Percentiles rank a stretch among this genome's conserved stretches.
Conservation (phyloP, 345 rosid species). For the Cardamine chenopodiifolia region DNA sequence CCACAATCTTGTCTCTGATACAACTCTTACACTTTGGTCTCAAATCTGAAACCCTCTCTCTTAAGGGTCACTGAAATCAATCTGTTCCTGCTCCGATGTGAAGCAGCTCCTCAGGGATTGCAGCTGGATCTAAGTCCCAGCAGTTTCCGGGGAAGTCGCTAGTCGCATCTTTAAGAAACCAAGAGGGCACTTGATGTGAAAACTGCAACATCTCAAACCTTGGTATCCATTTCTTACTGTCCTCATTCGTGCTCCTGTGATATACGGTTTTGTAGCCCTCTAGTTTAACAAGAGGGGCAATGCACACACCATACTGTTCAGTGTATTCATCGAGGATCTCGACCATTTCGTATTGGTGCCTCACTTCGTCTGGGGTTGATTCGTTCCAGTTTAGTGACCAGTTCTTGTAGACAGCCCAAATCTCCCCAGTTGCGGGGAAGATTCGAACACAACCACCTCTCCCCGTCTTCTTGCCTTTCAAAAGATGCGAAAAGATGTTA, state of each 20-base stretch:
- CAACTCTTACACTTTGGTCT: constrained; percentile 34
- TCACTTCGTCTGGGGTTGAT: constrained; percentile 76
- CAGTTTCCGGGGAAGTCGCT: constrained; percentile 67
- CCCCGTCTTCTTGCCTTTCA: constrained; percentile 84
- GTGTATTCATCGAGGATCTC: constrained; percentile 92
- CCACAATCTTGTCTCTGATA: constrained; percentile 17
- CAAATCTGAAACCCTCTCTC: constrained; percentile 28
- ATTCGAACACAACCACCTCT: constrained; percentile 98
- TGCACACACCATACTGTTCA: constrained; percentile 87
- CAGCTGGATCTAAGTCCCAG: constrained; percentile 98
- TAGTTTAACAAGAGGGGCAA: constrained; percentile 73
- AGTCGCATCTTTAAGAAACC: constrained; percentile 71
- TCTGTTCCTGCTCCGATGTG: constrained; percentile 49
- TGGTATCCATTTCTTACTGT: constrained; percentile 81
- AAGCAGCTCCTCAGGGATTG: constrained; percentile 94
- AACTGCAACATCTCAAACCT: constrained; percentile 90
- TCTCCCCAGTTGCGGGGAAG: constrained; percentile 83
- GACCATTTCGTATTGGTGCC: constrained; percentile 97
- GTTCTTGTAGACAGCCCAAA: constrained; percentile 93
- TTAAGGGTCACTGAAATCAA: constrained; percentile 15
- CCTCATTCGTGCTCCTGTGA: constrained; percentile 56
- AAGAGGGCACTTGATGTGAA: constrained; percentile 92
- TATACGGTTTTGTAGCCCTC: constrained; percentile 90
- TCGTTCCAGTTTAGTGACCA: constrained; percentile 88
- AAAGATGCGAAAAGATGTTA: constrained; percentile 89